phyloP scores from a whole-genome alignment of 2,329 filamentous ascomycete genomes.

The Ascocoryne sarcoides region DNA sequence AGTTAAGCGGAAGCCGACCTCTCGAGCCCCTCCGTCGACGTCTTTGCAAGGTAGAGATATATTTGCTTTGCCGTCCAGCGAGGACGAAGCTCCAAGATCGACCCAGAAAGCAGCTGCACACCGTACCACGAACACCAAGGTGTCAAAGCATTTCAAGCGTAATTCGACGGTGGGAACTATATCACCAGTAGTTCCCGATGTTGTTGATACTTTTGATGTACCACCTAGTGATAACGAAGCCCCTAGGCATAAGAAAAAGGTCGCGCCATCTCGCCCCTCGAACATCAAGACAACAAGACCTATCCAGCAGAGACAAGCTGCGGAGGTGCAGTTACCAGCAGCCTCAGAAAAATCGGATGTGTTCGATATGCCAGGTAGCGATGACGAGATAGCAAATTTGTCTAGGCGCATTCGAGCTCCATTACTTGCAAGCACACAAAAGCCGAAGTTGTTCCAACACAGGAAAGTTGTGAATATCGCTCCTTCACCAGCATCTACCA shows the following conservation, averaged over 20 bases:
- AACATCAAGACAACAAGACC: slow-evolving; percentile 1
- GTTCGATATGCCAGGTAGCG: neutral
- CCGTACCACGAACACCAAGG: slow-evolving; percentile 5
- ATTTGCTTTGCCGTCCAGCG: slow-evolving; percentile 13
- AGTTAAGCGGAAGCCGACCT: neutral
- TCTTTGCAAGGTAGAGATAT: slow-evolving; percentile 1
- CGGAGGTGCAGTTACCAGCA: neutral
- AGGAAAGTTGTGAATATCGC: neutral
- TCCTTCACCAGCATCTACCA: slow-evolving; percentile 1
- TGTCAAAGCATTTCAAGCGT: slow-evolving; percentile 3
- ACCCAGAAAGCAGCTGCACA: neutral
- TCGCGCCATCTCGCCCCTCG: neutral
- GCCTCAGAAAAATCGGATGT: neutral
- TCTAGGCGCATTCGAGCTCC: no score
- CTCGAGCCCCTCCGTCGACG: no score
- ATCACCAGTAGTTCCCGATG: slow-evolving; percentile 3
- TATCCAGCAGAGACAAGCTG: no score
- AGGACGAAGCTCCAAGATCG: slow-evolving; percentile 9
- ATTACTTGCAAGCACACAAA: neutral
- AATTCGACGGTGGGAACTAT: slow-evolving; percentile 7
- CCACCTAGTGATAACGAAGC: slow-evolving; percentile 18
- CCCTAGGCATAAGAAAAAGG: neutral
- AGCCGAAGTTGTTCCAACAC: neutral
- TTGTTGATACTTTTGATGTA: slow-evolving; percentile 15
- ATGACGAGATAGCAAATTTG: neutral